Conservation (phyloP, 2,329 filamentous ascomycete species). For the Fusarium caatingaense region DNA sequence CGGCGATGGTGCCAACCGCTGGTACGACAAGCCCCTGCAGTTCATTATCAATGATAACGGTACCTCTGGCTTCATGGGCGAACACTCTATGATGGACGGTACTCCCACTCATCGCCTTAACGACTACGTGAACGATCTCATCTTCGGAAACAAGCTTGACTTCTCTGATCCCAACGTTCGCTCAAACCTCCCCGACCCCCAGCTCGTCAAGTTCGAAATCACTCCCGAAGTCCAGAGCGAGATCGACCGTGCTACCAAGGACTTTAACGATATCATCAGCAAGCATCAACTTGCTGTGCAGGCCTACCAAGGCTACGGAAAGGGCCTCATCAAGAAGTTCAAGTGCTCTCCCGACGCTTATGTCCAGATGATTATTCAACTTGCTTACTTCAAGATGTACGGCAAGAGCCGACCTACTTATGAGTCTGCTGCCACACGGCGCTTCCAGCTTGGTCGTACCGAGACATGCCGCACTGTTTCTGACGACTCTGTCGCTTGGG, state of each 20-base stretch:
- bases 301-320: slow-evolving; percentile 96
- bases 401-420: slow-evolving; percentile 98
- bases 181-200: slow-evolving; percentile 85
- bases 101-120: slow-evolving; percentile 97
- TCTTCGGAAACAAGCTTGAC: slow-evolving; percentile 94
- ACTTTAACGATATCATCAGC: slow-evolving; percentile 85
- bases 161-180: slow-evolving; percentile 82
- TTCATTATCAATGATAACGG: slow-evolving; percentile 99
- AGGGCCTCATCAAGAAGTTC: slow-evolving; percentile 99
- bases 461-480: slow-evolving; percentile 95
- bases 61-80: slow-evolving; percentile 95
- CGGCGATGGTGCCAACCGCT: slow-evolving; percentile 93
- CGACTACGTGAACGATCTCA: slow-evolving; percentile 91
- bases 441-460: slow-evolving; percentile 95
- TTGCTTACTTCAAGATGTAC: slow-evolving; percentile 99
- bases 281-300: slow-evolving; percentile 93
- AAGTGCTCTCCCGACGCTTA: slow-evolving; percentile 97
- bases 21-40: slow-evolving; percentile 98
- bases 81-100: slow-evolving; percentile 99
- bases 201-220: slow-evolving; percentile 81
- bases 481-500: slow-evolving; percentile 92
- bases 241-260: slow-evolving; percentile 79
- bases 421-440: slow-evolving; percentile 92
- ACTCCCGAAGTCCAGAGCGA: slow-evolving; percentile 78
- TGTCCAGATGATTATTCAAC: slow-evolving; percentile 98